phyloP scores from a whole-genome alignment of 495 filamentous ascomycete genomes.

The Astrothelium macrocarpum region DNA sequence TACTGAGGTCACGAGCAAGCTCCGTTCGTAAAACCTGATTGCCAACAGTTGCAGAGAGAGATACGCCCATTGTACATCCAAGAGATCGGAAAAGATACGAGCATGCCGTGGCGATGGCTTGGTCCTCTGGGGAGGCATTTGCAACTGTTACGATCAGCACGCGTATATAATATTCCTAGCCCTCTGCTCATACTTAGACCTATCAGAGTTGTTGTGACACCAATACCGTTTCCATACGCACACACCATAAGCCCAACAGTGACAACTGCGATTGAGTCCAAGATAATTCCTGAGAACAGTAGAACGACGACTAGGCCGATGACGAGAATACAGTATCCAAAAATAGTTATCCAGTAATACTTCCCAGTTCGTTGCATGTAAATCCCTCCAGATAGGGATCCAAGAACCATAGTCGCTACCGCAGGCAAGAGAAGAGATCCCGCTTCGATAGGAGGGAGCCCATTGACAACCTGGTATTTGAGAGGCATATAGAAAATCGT shows the following conservation, averaged over 20 bases:
- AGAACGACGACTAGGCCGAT: slow-evolving; percentile 47
- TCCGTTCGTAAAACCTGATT: slow-evolving; percentile 58
- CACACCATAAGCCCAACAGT: slow-evolving; percentile 46
- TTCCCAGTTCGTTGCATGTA: slow-evolving; percentile 68
- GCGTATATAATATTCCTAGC: slow-evolving; percentile 12
- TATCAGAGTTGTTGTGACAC: slow-evolving; percentile 62
- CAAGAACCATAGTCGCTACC: slow-evolving; percentile 53
- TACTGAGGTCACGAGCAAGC: slow-evolving; percentile 33
- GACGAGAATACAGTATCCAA: slow-evolving; percentile 43
- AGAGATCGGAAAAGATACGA: slow-evolving; percentile 80
- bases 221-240: slow-evolving; percentile 55
- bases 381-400: slow-evolving; percentile 59
- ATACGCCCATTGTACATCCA: slow-evolving; percentile 67
- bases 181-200: slow-evolving; percentile 41
- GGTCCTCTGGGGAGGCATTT: slow-evolving; percentile 56
- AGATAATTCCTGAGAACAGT: slow-evolving; percentile 48
- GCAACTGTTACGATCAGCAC: slow-evolving; percentile 44
- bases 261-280: slow-evolving; percentile 38
- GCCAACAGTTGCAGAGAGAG: slow-evolving; percentile 58
- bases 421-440: slow-evolving; percentile 60
- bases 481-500: slow-evolving; percentile 68
- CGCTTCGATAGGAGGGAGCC: slow-evolving; percentile 52
- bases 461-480: slow-evolving; percentile 67
- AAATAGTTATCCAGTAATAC: slow-evolving; percentile 66
- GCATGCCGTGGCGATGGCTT: slow-evolving; percentile 73